Percentiles rank a stretch among this genome's conserved stretches.
These are phyloP conservation scores for Nemania bipapillata DNA, from an alignment of 2,329 filamentous ascomycete species.

Conservation along the genomic window DNA sequence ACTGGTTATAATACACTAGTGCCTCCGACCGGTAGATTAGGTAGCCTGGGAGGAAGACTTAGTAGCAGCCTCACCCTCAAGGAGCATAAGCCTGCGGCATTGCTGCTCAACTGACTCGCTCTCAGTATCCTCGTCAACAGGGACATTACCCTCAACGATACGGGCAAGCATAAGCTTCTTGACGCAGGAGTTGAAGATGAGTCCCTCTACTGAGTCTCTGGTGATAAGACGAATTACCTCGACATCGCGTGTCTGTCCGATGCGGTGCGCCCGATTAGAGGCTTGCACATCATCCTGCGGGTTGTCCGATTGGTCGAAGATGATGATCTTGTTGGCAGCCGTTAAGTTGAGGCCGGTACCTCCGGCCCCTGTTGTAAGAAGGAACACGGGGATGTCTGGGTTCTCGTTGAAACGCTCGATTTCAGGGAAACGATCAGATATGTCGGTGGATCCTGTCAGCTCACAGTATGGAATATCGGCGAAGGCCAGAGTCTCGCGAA, in stretches of 20 bases:
- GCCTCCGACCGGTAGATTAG: background rate
- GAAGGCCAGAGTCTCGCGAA: conserved; percentile 81
- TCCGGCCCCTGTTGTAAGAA: conserved; percentile 91
- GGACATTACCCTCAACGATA: conserved; percentile 66
- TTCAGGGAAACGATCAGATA: conserved; percentile 83
- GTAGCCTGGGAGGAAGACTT: conserved; percentile 19
- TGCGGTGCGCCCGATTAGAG: conserved; percentile 93
- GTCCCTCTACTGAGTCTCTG: conserved; percentile 85
- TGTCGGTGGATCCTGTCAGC: conserved; percentile 85
- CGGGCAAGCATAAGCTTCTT: conserved; percentile 89
- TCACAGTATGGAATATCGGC: conserved; percentile 80
- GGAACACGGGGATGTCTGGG: conserved; percentile 83
- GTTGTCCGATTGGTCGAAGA: conserved; percentile 97
- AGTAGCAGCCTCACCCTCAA: conserved; percentile 43
- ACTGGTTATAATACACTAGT: background rate
- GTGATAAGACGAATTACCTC: conserved; percentile 90
- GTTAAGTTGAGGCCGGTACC: conserved; percentile 98
- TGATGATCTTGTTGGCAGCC: conserved; percentile 95
- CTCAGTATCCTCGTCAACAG: conserved; percentile 62
- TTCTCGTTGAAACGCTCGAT: conserved; percentile 88
- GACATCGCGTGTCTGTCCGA: conserved; percentile 89
- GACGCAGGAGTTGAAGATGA: conserved; percentile 89
- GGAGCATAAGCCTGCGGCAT: conserved; percentile 50
- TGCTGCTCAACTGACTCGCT: conserved; percentile 49
- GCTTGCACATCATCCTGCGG: conserved; percentile 98